Base-by-base conservation (phyloP, 371 early-diverging fungal species). In the Dinochytrium kinnereticum region DNA sequence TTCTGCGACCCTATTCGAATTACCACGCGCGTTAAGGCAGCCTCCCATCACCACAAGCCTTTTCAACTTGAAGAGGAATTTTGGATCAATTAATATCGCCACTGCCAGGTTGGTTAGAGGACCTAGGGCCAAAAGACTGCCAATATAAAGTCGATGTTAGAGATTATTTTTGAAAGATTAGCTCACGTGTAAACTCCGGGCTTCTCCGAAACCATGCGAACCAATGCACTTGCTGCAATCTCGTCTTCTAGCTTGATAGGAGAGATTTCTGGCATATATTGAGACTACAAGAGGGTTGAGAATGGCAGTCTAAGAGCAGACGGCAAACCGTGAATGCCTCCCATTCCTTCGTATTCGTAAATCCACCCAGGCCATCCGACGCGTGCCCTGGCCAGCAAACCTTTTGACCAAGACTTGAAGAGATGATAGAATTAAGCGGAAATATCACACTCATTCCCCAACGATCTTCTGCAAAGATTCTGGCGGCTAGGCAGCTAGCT, bases 71-170 rank as follows among this genome's bases (percentile, higher is more conserved):
- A 65, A 49, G 5, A 83, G 73, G 59, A 83, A 80, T 28, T 53
- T 26, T 0, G 76, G 76, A 51, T 81, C 81, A 33, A 83, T 72
- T 3, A 70, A 61, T n/a, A 82, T 76, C 5, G 83, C 83, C 24
- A 82, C 68, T 0, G 76, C 83, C 39, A 82, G 28, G 72, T 82
- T 82, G 69, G 82, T 82, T 26, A 83, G 51, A 2, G 83, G 83
- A 1, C 83, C 83, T 21, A 83, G 61, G 3, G 78, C 79, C 50
- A 83, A 75, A 31, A 83, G 61, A 26, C 55, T 19, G 61, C 61
- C 33, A 57, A 66, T n/a, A 21, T 10, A 13, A 13, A 26, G 26
- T 21, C 26, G 31, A 44, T 15, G 71, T 72, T 10, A 44, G 49
- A 44, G 10, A 44, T 21, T 44, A 44, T n/a, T n/a, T n/a, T n/a